These are phyloP conservation scores for Colletotrichum salicis DNA, from an alignment of 2,329 filamentous ascomycete genomes.

Conservation along the genomic window DNA sequence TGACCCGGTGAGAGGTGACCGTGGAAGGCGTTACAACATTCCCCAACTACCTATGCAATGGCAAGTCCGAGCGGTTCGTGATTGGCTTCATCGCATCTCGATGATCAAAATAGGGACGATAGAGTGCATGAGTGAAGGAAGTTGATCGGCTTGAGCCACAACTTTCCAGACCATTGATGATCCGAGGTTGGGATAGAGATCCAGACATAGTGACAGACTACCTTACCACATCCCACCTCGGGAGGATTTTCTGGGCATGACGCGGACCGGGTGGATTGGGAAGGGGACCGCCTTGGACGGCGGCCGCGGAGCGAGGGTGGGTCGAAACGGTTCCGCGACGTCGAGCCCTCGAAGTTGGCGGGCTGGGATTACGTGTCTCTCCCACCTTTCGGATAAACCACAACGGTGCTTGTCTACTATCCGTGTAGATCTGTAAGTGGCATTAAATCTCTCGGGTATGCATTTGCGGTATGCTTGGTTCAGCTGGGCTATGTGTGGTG, in stretches of 20 bases:
- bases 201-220: background rate
- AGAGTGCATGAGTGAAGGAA: background rate
- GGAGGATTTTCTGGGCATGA: background rate
- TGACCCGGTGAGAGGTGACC: too few species aligned
- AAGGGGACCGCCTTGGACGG: constrained; percentile 15
- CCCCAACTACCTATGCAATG: background rate
- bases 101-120: background rate
- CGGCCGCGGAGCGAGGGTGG: constrained; percentile 3
- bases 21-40: background rate
- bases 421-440: too few species aligned
- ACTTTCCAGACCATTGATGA: background rate
- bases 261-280: constrained; percentile 5
- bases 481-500: too few species aligned
- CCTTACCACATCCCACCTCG: background rate
- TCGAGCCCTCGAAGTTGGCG: background rate
- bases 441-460: too few species aligned
- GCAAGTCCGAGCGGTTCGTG: background rate
- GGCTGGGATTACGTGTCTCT: background rate
- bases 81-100: constrained; percentile 1
- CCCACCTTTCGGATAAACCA: background rate
- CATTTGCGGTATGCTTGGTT: too few species aligned
- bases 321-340: constrained; percentile 34
- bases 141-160: constrained; percentile 19
- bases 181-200: background rate
- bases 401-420: too few species aligned